Base-by-base conservation (phyloP, 2,329 filamentous ascomycete genomes). In the Colletotrichum scovillei region DNA sequence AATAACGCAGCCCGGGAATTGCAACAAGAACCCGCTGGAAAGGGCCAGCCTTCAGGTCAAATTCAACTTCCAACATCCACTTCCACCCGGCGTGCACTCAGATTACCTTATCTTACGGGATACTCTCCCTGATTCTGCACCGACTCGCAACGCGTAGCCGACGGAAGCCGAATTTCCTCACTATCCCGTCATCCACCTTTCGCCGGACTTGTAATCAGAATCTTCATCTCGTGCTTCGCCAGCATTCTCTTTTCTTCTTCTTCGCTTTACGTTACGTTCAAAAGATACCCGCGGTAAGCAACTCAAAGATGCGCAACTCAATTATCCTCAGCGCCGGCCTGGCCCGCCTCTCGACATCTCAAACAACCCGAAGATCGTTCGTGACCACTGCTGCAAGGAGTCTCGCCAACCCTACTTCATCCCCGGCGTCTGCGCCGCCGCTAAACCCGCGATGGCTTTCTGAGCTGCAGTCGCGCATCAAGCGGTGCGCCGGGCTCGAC, bases 361-460 rank as follows among this genome's bases (percentile, higher is more conserved):
- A 12, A 4, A 24, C 7, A 14, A 8, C 46, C 46, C 59, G 35
- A 26, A 66, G 70, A 60, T n/a, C 67, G 12, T 70, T 73, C 55
- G 46, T 46, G 26, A 73, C 53, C 26, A 62, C 66, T 12, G 32
- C 55, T 12, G 32, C 60, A 56, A 60, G 35, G 60, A 38, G 55
- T 16, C 14, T 63, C 42, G 67, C 62, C 1, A 38, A 56, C 7
- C 26, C 42, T 0, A 11, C 66, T 22, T 32, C 56, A 6, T 59
- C 59, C 14, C 32, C 46, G 19, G 32, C 38, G 28, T n/a, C 19
- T 24, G 35, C 22, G n/a, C 58, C 49, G 59, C 55, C 63, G n/a
- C 35, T 76, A 22, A 78, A 75, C 53, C 72, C 79, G 8, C 73
- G 78, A 42, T 81, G 80, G 80, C 57, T 81, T 3, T 69, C 78